Base-by-base conservation (phyloP, 768 basidiomycete species). In the Pleurotus djamor region DNA sequence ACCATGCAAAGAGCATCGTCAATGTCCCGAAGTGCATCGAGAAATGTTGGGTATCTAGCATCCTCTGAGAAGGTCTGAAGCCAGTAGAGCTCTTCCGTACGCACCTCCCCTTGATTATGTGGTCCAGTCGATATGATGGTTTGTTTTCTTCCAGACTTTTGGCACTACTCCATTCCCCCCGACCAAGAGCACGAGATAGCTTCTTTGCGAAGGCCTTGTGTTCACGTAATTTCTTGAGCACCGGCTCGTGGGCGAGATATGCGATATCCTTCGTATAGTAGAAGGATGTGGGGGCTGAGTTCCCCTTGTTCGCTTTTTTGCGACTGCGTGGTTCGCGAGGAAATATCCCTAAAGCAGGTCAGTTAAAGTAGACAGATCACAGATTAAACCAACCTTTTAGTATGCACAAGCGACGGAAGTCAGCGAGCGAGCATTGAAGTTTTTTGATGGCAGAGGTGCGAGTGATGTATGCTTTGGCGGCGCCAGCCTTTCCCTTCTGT, bases 141-240 rank as follows among this genome's bases (percentile, higher is more conserved):
- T 91, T 96, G 65, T 90, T 91, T 57, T 96, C 92, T 71, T 98
- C 94, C 49, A 99, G 69, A 63, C 88, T 94, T 74, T 96, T 97
- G 3, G 97, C 97, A 60, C 86, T 87, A 58, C 86, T 89, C 94
- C 95, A 99, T 80, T 99, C 96, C 43, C 91, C 91, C 58, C 96
- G 79, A 21, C 96, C 97, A 44, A 99, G 79, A 8, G 97, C 96
- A 59, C 92, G 83, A 48, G 93, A 88, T 48, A 99, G 83, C 74
- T 97, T 97, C 77, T 98, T 98, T 2, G 97, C 96, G 66, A 98
- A 98, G 1, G 95, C 89, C 72, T 99, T 99, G 78, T 99, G 97
- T 71, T 98, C 95, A 68, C 97, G 80, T 52, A 99, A 80, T 72
- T 94, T 97, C 71, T 86, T 87, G 28, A 99, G 79, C 9, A 98